These are phyloP conservation scores for Plasmodium blacklocki DNA, from an alignment of 169 alveolate species.

Conservation along the genomic window DNA sequence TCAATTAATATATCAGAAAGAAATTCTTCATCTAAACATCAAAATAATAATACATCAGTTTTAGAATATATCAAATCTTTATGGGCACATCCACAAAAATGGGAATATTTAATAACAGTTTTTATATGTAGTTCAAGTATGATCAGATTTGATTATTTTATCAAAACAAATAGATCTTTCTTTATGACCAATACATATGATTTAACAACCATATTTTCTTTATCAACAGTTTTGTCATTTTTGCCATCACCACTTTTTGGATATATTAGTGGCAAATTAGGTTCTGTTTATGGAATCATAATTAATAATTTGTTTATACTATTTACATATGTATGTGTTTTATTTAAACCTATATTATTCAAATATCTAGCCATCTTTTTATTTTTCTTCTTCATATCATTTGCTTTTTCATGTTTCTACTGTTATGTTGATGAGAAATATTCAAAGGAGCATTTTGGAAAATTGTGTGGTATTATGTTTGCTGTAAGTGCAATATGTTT, in stretches of 20 bases:
- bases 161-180: constrained; percentile 55
- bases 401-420: constrained; percentile 51
- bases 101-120: constrained; percentile 58
- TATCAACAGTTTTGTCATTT: constrained; percentile 57
- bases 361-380: constrained; percentile 19
- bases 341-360: constrained; percentile 28
- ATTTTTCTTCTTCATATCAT: constrained; percentile 47
- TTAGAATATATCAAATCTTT: constrained; percentile 8
- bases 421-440: constrained; percentile 66
- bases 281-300: constrained; percentile 52
- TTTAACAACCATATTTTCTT: constrained; percentile 46
- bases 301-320: constrained; percentile 34
- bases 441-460: constrained; percentile 73
- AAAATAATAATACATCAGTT: background rate
- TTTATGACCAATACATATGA: constrained; percentile 30
- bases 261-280: constrained; percentile 52
- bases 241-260: constrained; percentile 74
- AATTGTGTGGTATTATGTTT: constrained; percentile 68
- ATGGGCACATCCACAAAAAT: constrained; percentile 71
- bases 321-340: constrained; percentile 28
- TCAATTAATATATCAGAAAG: background rate
- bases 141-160: constrained; percentile 71
- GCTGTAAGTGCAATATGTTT: constrained; percentile 52
- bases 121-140: constrained; percentile 73
- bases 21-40: background rate